phyloP scores from a whole-genome alignment of 305 asterid species.

The Solanum chacoense region DNA sequence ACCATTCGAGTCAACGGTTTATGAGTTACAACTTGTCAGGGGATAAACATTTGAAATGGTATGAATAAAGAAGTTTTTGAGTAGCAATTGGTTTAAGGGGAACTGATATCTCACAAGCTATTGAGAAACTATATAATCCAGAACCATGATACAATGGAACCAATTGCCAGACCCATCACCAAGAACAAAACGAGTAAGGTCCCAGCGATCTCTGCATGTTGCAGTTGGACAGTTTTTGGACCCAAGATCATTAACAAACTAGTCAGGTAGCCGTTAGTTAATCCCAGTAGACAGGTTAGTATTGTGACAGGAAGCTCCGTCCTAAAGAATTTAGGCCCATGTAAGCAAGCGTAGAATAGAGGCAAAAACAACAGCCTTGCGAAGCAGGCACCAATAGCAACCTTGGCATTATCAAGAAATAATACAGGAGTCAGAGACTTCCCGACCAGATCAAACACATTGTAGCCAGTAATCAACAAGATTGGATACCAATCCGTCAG shows the following conservation, averaged over 20 bases:
- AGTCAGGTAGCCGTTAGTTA: constrained; percentile 76
- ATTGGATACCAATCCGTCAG: constrained; percentile 87
- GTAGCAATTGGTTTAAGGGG: not conserved
- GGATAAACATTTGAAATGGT: not conserved
- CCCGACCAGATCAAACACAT: constrained; percentile 71
- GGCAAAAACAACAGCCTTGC: constrained; percentile 76
- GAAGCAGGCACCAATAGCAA: constrained; percentile 51
- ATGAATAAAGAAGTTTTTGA: not conserved
- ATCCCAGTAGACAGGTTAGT: constrained; percentile 70
- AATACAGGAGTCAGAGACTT: constrained; percentile 58
- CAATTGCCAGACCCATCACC: constrained; percentile 54
- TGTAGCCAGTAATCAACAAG: constrained; percentile 57
- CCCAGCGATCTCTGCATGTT: constrained; percentile 79
- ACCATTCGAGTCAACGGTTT: not conserved
- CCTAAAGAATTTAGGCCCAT: constrained; percentile 60
- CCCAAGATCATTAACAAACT: constrained; percentile 61
- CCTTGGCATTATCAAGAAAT: constrained; percentile 43
- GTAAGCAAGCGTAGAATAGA: constrained; percentile 70
- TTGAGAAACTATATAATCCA: constrained; percentile 43
- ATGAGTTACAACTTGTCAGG: not conserved
- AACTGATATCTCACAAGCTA: not conserved
- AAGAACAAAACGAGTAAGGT: constrained; percentile 54
- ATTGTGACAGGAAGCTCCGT: constrained; percentile 71
- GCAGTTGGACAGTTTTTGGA: constrained; percentile 65
- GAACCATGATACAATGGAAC: constrained; percentile 61